Percentiles rank a stretch among this genome's conserved stretches.
Evolutionary conservation across 176 grass and related monocot species (phyloP).

Genomic region (Hsuehochloa calcarea): DNA sequence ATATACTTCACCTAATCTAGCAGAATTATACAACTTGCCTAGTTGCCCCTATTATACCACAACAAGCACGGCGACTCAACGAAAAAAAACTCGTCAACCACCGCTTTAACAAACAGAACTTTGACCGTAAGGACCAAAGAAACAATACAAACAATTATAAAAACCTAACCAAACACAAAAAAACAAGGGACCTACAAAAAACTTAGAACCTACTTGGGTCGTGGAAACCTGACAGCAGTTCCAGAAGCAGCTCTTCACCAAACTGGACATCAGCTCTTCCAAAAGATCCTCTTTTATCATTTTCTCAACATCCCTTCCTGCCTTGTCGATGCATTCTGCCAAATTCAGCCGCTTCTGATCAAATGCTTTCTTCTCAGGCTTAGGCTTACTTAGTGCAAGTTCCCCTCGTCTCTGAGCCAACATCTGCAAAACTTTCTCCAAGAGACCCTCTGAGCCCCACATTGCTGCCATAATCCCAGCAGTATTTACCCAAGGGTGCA

Average conservation of each 20-base stretch:
- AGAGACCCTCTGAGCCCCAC: slow-evolving; percentile 75
- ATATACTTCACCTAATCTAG: neutral
- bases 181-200: neutral
- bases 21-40: neutral
- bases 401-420: slow-evolving; percentile 37
- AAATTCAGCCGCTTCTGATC: slow-evolving; percentile 57
- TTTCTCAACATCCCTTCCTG: slow-evolving; percentile 76
- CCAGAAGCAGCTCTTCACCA: neutral
- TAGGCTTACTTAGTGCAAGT: slow-evolving; percentile 18
- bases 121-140: neutral
- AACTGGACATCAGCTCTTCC: slow-evolving; percentile 60
- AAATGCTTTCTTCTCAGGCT: slow-evolving; percentile 44
- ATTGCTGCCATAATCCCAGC: slow-evolving; percentile 42
- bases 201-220: neutral
- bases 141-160: slow-evolving; percentile 10
- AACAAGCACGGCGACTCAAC: slow-evolving; percentile 23
- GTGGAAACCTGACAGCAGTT: slow-evolving; percentile 3
- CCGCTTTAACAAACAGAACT: slow-evolving; percentile 13
- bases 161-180: neutral
- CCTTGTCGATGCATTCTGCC: slow-evolving; percentile 45
- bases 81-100: slow-evolving; percentile 41
- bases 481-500: slow-evolving; percentile 63
- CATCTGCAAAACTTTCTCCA: slow-evolving; percentile 66
- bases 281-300: slow-evolving; percentile 70
- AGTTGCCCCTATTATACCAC: slow-evolving; percentile 15